Percentiles rank a stretch among this genome's conserved stretches.
These are phyloP conservation scores for Acanthamoeba healyi DNA, from an alignment of 208 protist genomes.

Conservation along the genomic window DNA sequence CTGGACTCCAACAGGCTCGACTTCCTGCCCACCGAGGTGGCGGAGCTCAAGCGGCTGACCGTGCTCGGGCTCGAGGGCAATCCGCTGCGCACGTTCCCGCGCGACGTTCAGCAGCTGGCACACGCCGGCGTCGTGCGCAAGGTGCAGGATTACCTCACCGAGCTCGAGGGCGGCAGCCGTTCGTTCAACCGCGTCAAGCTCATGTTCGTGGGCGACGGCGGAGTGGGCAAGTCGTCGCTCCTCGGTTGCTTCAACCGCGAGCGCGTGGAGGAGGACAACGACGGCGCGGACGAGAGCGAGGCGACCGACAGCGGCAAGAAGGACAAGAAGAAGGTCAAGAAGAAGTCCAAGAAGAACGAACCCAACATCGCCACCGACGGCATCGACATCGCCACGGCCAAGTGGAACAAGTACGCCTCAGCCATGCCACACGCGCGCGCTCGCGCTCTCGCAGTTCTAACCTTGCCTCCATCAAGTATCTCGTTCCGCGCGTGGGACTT, in stretches of 20 bases:
- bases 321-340: constrained; percentile 68
- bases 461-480: background rate
- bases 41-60: background rate
- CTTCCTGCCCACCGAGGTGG: constrained; percentile 58
- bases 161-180: constrained; percentile 53
- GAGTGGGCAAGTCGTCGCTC: constrained; percentile 64
- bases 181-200: constrained; percentile 76
- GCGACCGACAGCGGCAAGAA: background rate
- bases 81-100: constrained; percentile 41
- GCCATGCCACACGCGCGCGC: background rate
- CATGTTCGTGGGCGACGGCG: constrained; percentile 75
- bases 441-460: background rate
- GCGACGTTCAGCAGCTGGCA: constrained; percentile 32
- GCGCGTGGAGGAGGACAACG: background rate
- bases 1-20: constrained; percentile 60
- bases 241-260: constrained; percentile 52
- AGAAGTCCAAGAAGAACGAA: constrained; percentile 60
- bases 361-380: constrained; percentile 75
- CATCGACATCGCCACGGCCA: constrained; percentile 51
- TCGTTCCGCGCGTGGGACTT: constrained; percentile 76
- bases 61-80: constrained; percentile 66
- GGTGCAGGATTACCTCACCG: constrained; percentile 54
- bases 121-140: constrained; percentile 17
- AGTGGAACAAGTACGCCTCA: constrained; percentile 63
- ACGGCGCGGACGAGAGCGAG: background rate